Percentiles rank a stretch among this genome's conserved stretches.
phyloP scores from a whole-genome alignment of 768 basidiomycete species.

The Boletellus emodensis region DNA sequence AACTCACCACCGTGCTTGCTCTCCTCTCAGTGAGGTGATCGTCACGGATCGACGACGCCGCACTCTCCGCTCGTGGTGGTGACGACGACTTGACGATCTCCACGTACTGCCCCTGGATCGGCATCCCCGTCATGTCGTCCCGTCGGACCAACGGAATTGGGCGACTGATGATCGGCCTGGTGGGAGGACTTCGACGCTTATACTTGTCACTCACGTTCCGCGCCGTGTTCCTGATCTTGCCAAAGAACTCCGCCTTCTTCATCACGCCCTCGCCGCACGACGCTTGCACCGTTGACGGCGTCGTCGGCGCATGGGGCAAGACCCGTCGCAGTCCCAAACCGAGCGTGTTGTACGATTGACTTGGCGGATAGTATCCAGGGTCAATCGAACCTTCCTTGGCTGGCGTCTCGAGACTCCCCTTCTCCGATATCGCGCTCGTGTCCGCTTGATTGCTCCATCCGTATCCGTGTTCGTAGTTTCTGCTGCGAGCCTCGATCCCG shows the following conservation, averaged over 20 bases:
- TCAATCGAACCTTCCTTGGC: constrained; percentile 16
- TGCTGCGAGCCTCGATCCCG: constrained; percentile 25
- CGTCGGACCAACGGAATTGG: constrained; percentile 43
- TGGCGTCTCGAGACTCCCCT: constrained; percentile 30
- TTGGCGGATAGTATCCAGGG: constrained; percentile 15
- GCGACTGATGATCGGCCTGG: constrained; percentile 54
- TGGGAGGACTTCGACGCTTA: constrained; percentile 33
- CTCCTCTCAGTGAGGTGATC: constrained; percentile 25
- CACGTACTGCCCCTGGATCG: constrained; percentile 34
- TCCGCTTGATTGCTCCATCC: constrained; percentile 31
- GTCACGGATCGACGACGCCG: constrained; percentile 41
- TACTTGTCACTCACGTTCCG: constrained; percentile 66
- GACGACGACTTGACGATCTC: constrained; percentile 19
- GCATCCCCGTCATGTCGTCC: constrained; percentile 16
- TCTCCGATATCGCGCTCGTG: constrained; percentile 26
- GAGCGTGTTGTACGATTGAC: constrained; percentile 21
- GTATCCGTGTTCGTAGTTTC: constrained; percentile 23
- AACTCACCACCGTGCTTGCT: constrained; percentile 43
- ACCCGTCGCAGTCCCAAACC: constrained; percentile 51
- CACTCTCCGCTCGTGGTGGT: constrained; percentile 15
- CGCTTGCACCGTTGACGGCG: constrained; percentile 28
- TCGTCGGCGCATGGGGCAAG: constrained; percentile 44
- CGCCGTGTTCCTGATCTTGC: constrained; percentile 58
- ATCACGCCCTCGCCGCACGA: constrained; percentile 49
- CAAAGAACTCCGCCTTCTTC: constrained; percentile 67